These are phyloP conservation scores for Cladosporium phlei DNA, from an alignment of 2,329 filamentous ascomycete genomes.

Conservation along the genomic window DNA sequence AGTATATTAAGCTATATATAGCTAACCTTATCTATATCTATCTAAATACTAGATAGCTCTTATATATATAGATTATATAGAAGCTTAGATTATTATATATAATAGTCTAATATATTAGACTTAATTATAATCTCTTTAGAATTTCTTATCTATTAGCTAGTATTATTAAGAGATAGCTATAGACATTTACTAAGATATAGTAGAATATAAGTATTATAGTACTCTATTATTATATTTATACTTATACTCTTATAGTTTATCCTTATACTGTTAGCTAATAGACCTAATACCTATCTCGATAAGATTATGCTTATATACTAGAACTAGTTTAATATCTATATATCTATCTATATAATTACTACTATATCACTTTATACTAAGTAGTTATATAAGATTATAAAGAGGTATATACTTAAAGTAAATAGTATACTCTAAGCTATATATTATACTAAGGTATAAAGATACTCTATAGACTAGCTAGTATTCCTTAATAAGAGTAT, in stretches of 20 bases:
- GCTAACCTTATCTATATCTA: neutral
- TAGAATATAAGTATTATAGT: neutral
- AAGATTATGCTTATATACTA: neutral
- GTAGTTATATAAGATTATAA: neutral
- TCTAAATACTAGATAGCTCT: neutral
- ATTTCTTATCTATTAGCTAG: neutral
- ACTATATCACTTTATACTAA: neutral
- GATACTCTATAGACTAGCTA: neutral
- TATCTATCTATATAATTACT: neutral
- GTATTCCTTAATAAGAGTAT: neutral
- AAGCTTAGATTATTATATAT: too few relatives aligned
- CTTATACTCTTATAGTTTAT: too few relatives aligned
- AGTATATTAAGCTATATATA: too few relatives aligned
- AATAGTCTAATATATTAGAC: neutral
- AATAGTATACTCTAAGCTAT: neutral
- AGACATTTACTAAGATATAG: neutral
- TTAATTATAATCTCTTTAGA: neutral
- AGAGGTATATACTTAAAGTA: neutral
- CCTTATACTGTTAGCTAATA: neutral
- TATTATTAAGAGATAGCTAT: neutral
- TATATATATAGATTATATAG: neutral
- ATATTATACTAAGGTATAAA: neutral
- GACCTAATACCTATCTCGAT: neutral
- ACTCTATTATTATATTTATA: neutral
- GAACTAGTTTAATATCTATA: neutral